These are phyloP conservation scores for Ophiocordyceps sinensis DNA, from an alignment of 2,329 filamentous ascomycete genomes.

Conservation along the genomic window DNA sequence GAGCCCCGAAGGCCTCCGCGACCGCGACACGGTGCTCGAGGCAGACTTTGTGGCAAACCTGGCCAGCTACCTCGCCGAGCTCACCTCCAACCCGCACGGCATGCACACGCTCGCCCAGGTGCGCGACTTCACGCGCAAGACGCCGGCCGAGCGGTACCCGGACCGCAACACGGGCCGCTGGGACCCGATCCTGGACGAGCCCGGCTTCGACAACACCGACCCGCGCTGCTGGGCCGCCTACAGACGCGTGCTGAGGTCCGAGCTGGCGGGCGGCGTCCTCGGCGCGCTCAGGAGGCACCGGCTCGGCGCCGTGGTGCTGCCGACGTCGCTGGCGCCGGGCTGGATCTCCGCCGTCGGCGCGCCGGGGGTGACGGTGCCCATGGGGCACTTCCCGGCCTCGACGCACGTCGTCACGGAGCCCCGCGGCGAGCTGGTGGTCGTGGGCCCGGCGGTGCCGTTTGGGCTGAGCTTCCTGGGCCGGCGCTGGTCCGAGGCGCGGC, in stretches of 20 bases:
- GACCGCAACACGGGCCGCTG: conserved; percentile 42
- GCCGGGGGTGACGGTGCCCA: conserved; percentile 43
- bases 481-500: conserved; percentile 37
- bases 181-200: conserved; percentile 30
- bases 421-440: background rate
- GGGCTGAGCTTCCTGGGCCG: conserved; percentile 45
- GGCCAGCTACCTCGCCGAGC: conserved; percentile 36
- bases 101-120: conserved; percentile 37
- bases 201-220: conserved; percentile 40
- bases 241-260: conserved; percentile 36
- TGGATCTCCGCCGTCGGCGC: conserved; percentile 9
- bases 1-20: background rate
- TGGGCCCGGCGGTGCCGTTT: conserved; percentile 20
- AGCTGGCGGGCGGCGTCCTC: conserved; percentile 43
- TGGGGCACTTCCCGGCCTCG: conserved; percentile 14
- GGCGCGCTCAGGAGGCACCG: conserved; percentile 39
- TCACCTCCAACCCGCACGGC: conserved; percentile 39
- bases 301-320: conserved; percentile 46
- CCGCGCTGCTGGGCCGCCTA: conserved; percentile 34
- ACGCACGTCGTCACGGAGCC: background rate
- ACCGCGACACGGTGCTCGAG: conserved; percentile 27
- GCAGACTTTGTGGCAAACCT: conserved; percentile 47
- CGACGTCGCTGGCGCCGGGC: conserved; percentile 22
- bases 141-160: conserved; percentile 42
- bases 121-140: conserved; percentile 37